phyloP scores from a whole-genome alignment of 2,329 filamentous ascomycete genomes.

The Epichloe gansuensis region DNA sequence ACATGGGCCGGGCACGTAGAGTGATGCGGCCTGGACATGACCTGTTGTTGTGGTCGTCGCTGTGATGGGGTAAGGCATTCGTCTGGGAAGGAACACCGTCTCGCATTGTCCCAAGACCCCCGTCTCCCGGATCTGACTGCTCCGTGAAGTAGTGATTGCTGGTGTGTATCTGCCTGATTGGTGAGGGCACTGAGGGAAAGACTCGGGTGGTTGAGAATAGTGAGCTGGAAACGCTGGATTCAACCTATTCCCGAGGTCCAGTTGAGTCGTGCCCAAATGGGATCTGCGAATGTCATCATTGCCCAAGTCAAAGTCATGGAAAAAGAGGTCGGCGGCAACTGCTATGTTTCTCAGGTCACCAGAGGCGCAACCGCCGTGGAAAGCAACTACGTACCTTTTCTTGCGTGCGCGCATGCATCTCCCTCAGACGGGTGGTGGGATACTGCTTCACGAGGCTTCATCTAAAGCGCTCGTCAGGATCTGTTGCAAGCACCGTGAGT shows the following conservation, averaged over 20 bases:
- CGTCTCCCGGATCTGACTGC: background rate
- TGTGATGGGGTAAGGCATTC: background rate
- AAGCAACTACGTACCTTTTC: background rate
- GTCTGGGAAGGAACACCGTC: background rate
- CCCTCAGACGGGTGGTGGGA: background rate
- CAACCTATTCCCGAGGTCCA: background rate
- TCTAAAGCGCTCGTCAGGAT: background rate
- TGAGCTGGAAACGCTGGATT: background rate
- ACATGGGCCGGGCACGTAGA: background rate
- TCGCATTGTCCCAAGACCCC: background rate
- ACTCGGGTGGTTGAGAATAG: background rate
- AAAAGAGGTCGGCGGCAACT: conserved; percentile 4
- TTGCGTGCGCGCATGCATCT: background rate
- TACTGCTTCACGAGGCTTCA: conserved; percentile 1
- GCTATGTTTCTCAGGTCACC: background rate
- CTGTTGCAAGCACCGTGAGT: background rate
- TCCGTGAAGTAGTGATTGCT: background rate
- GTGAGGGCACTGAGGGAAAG: background rate
- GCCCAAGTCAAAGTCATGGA: conserved; percentile 3
- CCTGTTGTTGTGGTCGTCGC: background rate
- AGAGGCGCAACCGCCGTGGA: background rate
- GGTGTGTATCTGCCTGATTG: background rate
- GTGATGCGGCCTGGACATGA: background rate
- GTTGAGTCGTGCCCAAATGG: background rate
- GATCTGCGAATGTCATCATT: background rate